A percentile compares a stretch with the other conserved stretches of the same genome.
phyloP scores from a whole-genome alignment of 1,139 yeast species.

The Hyphopichia buzzinii region DNA sequence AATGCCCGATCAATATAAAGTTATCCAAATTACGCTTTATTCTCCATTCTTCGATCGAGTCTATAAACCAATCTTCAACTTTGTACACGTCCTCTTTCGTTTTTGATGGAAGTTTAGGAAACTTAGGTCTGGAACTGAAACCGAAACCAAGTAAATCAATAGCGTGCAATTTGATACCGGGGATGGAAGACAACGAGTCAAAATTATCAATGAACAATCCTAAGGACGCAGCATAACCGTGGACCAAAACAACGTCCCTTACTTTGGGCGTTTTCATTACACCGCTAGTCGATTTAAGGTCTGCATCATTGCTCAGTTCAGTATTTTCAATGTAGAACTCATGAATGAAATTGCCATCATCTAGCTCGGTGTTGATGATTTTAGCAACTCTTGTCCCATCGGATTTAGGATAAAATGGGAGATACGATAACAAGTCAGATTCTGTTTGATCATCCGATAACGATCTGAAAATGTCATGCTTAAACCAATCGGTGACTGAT shows the following conservation, averaged over 20 bases:
- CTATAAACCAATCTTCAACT: constrained; percentile 75
- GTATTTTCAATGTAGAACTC: constrained; percentile 50
- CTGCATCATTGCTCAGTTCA: constrained; percentile 10
- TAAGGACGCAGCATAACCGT: constrained; percentile 48
- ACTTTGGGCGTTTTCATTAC: constrained; percentile 5
- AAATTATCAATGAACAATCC: constrained; percentile 45
- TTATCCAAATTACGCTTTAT: constrained; percentile 48
- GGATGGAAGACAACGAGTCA: constrained; percentile 35
- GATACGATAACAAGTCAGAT: constrained; percentile 33
- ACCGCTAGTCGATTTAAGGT: neutral
- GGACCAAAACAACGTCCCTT: constrained; percentile 41
- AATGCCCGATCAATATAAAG: constrained; percentile 82
- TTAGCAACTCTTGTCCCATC: constrained; percentile 50
- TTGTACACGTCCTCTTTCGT: constrained; percentile 35
- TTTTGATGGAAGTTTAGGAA: constrained; percentile 29
- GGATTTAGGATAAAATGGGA: constrained; percentile 59
- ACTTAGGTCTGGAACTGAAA: constrained; percentile 40
- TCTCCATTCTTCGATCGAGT: constrained; percentile 86
- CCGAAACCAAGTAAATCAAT: constrained; percentile 48
- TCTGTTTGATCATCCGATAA: constrained; percentile 33
- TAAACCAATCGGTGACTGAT: constrained; percentile 40
- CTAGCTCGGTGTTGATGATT: constrained; percentile 49
- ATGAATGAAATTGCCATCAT: constrained; percentile 50
- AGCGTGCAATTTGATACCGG: constrained; percentile 45
- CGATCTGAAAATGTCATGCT: constrained; percentile 23